Conservation (phyloP, 2,329 filamentous ascomycete species). For the Leptodontidium sp. region DNA sequence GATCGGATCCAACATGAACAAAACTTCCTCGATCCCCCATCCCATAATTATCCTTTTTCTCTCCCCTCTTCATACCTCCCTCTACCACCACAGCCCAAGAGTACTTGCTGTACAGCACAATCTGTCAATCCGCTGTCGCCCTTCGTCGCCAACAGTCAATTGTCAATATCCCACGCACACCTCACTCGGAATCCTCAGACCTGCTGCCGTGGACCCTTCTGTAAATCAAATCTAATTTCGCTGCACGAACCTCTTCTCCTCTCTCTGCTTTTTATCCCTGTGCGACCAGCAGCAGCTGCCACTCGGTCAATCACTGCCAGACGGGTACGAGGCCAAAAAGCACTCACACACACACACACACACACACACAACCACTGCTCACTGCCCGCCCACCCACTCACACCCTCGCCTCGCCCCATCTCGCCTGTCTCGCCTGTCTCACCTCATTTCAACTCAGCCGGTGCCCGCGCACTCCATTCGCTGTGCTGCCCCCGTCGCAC, state of each 20-base stretch:
- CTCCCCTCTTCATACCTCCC: background rate
- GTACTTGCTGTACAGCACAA: background rate
- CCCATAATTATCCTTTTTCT: background rate
- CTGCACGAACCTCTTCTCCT: background rate
- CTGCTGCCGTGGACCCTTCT: background rate
- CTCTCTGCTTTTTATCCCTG: background rate
- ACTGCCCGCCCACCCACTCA: background rate
- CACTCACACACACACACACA: too few relatives aligned
- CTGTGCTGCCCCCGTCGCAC: slow-evolving; percentile 27
- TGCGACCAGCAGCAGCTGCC: background rate
- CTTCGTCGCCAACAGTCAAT: background rate
- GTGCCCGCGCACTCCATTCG: slow-evolving; percentile 41
- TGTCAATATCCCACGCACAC: background rate
- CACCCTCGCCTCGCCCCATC: background rate
- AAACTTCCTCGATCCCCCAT: slow-evolving; percentile 10
- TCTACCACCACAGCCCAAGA: background rate
- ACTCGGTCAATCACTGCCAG: background rate
- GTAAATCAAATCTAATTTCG: slow-evolving; percentile 3
- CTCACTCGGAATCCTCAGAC: background rate
- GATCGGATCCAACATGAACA: slow-evolving; percentile 4
- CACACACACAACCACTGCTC: background rate
- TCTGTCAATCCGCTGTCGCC: too few relatives aligned
- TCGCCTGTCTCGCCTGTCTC: slow-evolving; percentile 39
- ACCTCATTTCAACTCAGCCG: slow-evolving; percentile 40
- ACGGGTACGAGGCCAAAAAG: slow-evolving; percentile 2